phyloP scores from a whole-genome alignment of 371 early-diverging fungal species.

The Mortierella sp. region DNA sequence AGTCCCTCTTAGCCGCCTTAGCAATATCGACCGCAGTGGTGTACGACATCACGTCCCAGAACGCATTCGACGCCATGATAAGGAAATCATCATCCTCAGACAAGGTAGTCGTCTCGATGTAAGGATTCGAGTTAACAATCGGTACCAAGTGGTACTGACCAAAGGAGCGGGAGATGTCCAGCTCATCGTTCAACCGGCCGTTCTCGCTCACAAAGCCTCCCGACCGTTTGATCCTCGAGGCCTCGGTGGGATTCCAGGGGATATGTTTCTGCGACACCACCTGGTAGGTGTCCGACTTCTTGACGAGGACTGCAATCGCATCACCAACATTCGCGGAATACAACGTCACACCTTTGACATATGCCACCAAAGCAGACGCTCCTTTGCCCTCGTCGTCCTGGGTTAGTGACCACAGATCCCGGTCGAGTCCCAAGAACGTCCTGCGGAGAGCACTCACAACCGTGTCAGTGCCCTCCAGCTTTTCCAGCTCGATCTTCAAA shows the following conservation, averaged over 20 bases:
- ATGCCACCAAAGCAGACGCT: constrained; percentile 83
- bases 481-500: constrained; percentile 80
- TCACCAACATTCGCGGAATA: constrained; percentile 95
- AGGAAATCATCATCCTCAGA: constrained; percentile 91
- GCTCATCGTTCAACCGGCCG: constrained; percentile 81
- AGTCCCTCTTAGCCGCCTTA: constrained; percentile 72
- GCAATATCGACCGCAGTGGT: constrained; percentile 90
- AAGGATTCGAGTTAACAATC: constrained; percentile 89
- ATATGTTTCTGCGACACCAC: constrained; percentile 84
- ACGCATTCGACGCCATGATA: constrained; percentile 84
- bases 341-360: constrained; percentile 81
- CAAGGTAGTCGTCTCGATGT: constrained; percentile 76
- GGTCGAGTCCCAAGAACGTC: constrained; percentile 82
- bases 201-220: constrained; percentile 84
- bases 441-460: constrained; percentile 75
- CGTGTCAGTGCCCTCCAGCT: constrained; percentile 62
- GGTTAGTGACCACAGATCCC: constrained; percentile 69
- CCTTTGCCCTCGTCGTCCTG: constrained; percentile 63
- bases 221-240: constrained; percentile 82
- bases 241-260: constrained; percentile 76
- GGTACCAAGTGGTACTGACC: constrained; percentile 89
- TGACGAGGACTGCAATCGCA: constrained; percentile 84
- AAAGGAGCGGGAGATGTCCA: constrained; percentile 85
- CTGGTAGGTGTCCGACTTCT: constrained; percentile 77
- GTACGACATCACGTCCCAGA: constrained; percentile 88